phyloP scores from a whole-genome alignment of 352 stramenopile genomes.

The Globisporangium middletonii region DNA sequence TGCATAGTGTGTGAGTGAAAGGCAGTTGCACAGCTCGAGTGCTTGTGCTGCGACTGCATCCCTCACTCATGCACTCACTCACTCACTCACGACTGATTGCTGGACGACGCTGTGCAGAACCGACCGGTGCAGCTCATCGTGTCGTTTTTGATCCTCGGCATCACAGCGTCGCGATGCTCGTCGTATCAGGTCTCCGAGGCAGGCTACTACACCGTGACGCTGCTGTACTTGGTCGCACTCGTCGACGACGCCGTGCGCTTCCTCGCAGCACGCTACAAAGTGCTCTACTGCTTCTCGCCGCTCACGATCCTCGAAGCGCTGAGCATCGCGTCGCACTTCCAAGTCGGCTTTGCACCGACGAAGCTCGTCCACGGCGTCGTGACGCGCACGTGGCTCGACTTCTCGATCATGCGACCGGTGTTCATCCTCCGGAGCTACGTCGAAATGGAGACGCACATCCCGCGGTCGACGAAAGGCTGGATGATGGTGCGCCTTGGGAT shows the following conservation, averaged over 20 bases:
- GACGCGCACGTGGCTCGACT: conserved; percentile 78
- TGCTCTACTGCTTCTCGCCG: conserved; percentile 71
- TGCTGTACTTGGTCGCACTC: conserved; percentile 52
- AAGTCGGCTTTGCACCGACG: conserved; percentile 69
- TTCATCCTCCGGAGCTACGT: conserved; percentile 81
- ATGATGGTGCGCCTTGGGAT: conserved; percentile 79
- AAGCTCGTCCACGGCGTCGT: conserved; percentile 45
- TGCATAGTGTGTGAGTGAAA: not conserved
- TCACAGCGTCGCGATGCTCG: conserved; percentile 64
- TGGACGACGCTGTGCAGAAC: conserved; percentile 28
- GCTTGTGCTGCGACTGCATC: not conserved
- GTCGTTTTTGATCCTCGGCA: conserved; percentile 60
- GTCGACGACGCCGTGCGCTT: conserved; percentile 73
- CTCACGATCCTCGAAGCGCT: conserved; percentile 71
- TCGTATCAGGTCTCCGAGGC: conserved; percentile 65
- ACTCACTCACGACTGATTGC: not conserved
- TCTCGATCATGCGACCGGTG: conserved; percentile 77
- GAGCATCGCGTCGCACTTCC: conserved; percentile 64
- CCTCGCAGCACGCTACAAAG: conserved; percentile 72
- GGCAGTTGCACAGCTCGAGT: not conserved
- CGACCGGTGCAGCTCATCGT: conserved; percentile 71
- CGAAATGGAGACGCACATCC: conserved; percentile 79
- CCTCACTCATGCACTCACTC: not conserved
- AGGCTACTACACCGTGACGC: conserved; percentile 61
- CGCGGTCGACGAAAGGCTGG: conserved; percentile 59